Percentiles rank a stretch among this genome's conserved stretches.
Conservation (phyloP, 2,329 filamentous ascomycete genomes). For the Nannizzia gypsea region DNA sequence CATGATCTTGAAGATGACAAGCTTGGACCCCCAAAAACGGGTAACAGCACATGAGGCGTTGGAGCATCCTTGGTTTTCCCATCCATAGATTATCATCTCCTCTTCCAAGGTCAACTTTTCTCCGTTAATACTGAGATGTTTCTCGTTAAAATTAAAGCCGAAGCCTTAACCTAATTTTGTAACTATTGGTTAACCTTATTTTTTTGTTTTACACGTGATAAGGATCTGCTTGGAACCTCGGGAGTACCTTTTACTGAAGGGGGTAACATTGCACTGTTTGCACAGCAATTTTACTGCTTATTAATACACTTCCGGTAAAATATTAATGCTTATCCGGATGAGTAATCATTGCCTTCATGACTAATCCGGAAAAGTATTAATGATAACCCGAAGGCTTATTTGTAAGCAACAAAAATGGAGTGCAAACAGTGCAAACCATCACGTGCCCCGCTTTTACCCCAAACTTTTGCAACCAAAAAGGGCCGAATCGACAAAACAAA, state of each 20-base stretch:
- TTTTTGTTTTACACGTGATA: too few relatives aligned
- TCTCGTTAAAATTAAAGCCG: too few relatives aligned
- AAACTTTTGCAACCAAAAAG: background rate
- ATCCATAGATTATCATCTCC: too few relatives aligned
- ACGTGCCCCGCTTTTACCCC: background rate
- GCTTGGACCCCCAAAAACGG: constrained; percentile 3
- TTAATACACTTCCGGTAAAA: background rate
- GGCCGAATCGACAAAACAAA: background rate
- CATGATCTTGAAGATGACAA: constrained; percentile 15
- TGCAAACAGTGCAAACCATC: background rate
- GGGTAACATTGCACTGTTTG: background rate
- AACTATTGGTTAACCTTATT: too few relatives aligned
- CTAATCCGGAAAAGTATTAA: background rate
- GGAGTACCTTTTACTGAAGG: too few relatives aligned
- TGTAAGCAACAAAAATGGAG: background rate
- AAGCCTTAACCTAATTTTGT: too few relatives aligned
- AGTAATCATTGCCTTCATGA: background rate
- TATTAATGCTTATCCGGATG: background rate
- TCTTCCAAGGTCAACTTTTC: too few relatives aligned
- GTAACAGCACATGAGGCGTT: too few relatives aligned
- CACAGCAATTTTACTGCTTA: background rate
- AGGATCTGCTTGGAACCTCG: too few relatives aligned
- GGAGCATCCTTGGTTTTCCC: too few relatives aligned
- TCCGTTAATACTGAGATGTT: too few relatives aligned
- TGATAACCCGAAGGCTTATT: background rate